Base-by-base conservation (phyloP, 345 rosid species). In the Jatropha curcas region DNA sequence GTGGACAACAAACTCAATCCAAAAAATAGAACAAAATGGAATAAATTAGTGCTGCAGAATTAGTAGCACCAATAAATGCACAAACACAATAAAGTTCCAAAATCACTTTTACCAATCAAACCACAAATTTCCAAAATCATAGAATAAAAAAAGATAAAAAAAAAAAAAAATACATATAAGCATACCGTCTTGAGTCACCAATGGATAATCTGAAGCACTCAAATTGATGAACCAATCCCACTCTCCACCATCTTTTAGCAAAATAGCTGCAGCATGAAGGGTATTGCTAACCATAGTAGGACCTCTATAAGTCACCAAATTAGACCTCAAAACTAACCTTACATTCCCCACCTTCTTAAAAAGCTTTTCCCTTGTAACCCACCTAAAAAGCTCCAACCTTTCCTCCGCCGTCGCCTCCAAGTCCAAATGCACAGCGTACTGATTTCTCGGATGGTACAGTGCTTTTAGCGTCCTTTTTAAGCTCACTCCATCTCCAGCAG, bases 181-280 rank as follows among this genome's bases (percentile, higher is more conserved):
- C 74, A 50, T 86, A 93, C 97, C 97, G 80, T 93, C 98, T 87
- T 89, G 98, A 70, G 98, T 93, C 51, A 91, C 79, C 65, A 93
- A 78, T 51, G 98, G 98, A 79, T 91, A 93, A 81, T 91, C 98
- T 1, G 98, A 93, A 66, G 96, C 98, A 78, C 97, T 93, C 78
- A 93, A 79, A 74, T 93, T 93, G 70, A 93, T 79, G 53, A 93
- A 91, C 98, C 98, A 93, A 80, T 93, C 98, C 98, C 98, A 93
- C 7, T 87, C 87, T 34, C 91, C 94, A 53, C 91, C 91, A 30
- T 91, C 91, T 77, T 27, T 88, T 56, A 93, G 74, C 85, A 93
- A 80, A 80, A 93, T 75, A 4, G 96, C 85, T 1, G 94, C 98
- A 9, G 92, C 97, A 33, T 93, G 92, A 74, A 93, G 96, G 4